phyloP scores from a whole-genome alignment of 306 rosid species.

The Hippophae rhamnoides region DNA sequence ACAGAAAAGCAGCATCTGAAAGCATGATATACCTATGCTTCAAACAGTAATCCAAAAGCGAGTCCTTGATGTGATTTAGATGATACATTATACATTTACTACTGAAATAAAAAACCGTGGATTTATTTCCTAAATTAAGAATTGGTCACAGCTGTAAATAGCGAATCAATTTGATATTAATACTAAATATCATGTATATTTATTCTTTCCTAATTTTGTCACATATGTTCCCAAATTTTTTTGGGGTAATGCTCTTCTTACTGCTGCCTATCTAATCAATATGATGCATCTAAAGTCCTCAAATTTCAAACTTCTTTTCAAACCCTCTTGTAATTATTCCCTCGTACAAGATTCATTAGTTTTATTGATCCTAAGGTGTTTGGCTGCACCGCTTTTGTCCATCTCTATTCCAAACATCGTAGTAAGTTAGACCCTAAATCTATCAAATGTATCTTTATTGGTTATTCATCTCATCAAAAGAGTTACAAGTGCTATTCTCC shows the following conservation, averaged over 20 bases:
- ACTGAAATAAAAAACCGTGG: too few relatives aligned
- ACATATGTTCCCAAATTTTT: neutral
- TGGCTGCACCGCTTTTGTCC: conserved; percentile 1
- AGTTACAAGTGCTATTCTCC: too few relatives aligned
- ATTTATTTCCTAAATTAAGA: too few relatives aligned
- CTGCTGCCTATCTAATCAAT: neutral
- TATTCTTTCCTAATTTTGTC: too few relatives aligned
- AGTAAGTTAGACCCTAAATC: neutral
- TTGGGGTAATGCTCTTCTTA: conserved; percentile 2
- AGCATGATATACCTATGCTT: neutral
- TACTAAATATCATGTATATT: too few relatives aligned
- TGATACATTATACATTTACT: too few relatives aligned
- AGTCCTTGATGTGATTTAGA: too few relatives aligned
- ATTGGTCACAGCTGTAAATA: too few relatives aligned
- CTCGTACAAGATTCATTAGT: neutral
- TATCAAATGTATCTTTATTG: too few relatives aligned
- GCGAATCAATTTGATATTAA: too few relatives aligned
- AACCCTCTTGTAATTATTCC: neutral
- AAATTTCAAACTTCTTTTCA: neutral
- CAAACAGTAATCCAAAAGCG: too few relatives aligned
- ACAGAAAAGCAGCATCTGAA: neutral
- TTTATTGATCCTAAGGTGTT: neutral
- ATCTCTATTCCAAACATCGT: neutral
- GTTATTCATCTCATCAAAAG: too few relatives aligned
- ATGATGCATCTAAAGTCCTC: neutral